phyloP scores from a whole-genome alignment of 2,329 filamentous ascomycete genomes.

The Chaetomium globosum region DNA sequence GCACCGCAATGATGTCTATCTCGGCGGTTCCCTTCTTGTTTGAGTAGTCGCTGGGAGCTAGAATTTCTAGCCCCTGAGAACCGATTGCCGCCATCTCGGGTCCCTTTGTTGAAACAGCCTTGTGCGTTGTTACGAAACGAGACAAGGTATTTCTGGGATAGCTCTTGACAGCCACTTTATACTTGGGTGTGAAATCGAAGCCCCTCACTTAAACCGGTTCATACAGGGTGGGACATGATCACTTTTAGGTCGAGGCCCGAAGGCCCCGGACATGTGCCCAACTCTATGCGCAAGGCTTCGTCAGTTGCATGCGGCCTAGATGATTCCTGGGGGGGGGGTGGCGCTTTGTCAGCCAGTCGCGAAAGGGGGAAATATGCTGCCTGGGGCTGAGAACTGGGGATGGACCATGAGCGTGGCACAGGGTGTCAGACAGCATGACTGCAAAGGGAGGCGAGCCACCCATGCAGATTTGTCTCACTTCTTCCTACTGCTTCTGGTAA shows the following conservation, averaged over 20 bases:
- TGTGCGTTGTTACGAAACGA: not conserved
- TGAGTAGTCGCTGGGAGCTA: not conserved
- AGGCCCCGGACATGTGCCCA: not conserved
- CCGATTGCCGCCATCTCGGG: not conserved
- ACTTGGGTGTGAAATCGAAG: not conserved
- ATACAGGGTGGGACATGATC: not conserved
- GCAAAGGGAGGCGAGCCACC: too few relatives aligned
- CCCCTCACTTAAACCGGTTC: not conserved
- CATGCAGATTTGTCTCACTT: not conserved
- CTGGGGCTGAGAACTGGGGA: not conserved
- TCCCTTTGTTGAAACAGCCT: not conserved
- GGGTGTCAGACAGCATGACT: too few relatives aligned
- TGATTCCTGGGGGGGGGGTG: not conserved
- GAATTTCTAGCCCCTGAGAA: not conserved
- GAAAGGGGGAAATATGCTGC: not conserved
- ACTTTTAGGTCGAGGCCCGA: not conserved
- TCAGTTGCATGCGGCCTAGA: not conserved
- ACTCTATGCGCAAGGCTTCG: not conserved
- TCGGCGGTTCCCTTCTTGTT: not conserved
- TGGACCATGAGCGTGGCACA: too few relatives aligned
- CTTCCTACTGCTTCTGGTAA: too few relatives aligned
- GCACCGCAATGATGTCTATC: constrained; percentile 5
- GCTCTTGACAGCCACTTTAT: not conserved
- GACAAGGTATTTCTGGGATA: not conserved
- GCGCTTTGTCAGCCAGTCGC: not conserved